These are phyloP conservation scores for Penicillium capsulatum DNA, from an alignment of 2,329 filamentous ascomycete genomes.

Conservation along the genomic window DNA sequence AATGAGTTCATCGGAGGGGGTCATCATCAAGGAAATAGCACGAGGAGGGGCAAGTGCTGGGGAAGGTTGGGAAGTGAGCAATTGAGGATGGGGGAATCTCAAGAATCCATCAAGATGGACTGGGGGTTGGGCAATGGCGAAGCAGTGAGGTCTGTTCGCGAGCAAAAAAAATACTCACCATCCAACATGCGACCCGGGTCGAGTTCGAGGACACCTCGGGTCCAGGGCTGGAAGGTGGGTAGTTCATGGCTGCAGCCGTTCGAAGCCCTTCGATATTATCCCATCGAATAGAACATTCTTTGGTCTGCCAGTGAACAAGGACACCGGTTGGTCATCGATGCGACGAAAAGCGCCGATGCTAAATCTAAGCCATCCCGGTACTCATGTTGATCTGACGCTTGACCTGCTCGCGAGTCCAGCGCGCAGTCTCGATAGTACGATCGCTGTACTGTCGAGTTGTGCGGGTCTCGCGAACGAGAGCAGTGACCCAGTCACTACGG, in stretches of 20 bases:
- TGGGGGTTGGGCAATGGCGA: constrained; percentile 1
- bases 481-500: constrained; percentile 84
- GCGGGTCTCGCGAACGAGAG: constrained; percentile 87
- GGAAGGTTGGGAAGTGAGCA: constrained; percentile 6
- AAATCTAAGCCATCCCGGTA: constrained; percentile 38
- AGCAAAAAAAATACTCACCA: too few relatives aligned
- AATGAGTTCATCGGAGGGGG: not conserved
- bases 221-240: too few relatives aligned
- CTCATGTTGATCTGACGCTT: constrained; percentile 66
- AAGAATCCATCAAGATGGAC: not conserved
- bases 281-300: not conserved
- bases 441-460: constrained; percentile 79
- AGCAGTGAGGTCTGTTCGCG: not conserved
- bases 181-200: too few relatives aligned
- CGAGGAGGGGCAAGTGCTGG: constrained; percentile 10
- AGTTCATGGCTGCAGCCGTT: too few relatives aligned
- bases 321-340: constrained; percentile 2
- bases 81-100: constrained; percentile 4
- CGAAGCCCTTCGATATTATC: too few relatives aligned
- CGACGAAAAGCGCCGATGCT: constrained; percentile 3
- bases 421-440: constrained; percentile 87
- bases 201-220: too few relatives aligned
- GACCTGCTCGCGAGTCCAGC: constrained; percentile 96
- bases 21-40: constrained; percentile 3
- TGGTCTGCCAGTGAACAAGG: constrained; percentile 1